Evolutionary conservation across 106 monocot genomes (phyloP).

Genomic region (Phalaenopsis equestris): DNA sequence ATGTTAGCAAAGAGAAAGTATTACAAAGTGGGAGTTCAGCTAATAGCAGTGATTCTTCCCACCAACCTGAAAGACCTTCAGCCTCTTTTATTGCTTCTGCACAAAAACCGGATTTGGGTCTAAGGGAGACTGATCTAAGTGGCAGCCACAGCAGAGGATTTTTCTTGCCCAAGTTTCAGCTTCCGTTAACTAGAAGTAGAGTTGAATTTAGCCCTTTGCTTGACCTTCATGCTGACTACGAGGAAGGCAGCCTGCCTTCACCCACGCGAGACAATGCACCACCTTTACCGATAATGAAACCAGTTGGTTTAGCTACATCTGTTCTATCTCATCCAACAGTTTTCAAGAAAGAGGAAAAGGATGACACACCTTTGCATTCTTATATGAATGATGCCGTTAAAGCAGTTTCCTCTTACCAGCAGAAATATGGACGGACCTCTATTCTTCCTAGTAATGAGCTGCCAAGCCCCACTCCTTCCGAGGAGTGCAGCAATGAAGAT

Average conservation of each 20-base stretch:
- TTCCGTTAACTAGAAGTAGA: conserved; percentile 16
- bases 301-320: conserved; percentile 21
- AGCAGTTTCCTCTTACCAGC: conserved; percentile 77
- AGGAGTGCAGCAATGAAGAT: conserved; percentile 38
- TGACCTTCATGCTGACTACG: conserved; percentile 83
- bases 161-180: conserved; percentile 32
- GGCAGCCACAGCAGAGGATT: not conserved
- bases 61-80: conserved; percentile 10
- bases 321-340: conserved; percentile 6
- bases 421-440: conserved; percentile 52
- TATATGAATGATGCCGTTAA: conserved; percentile 68
- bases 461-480: conserved; percentile 96
- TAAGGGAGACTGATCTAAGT: conserved; percentile 5
- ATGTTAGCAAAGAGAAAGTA: conserved; percentile 23
- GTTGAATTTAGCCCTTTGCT: conserved; percentile 51
- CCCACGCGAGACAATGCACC: conserved; percentile 55
- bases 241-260: conserved; percentile 86
- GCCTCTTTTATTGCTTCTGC: conserved; percentile 1
- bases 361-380: conserved; percentile 17
- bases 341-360: conserved; percentile 6
- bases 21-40: not conserved
- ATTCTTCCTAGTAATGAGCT: conserved; percentile 40
- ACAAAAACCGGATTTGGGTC: conserved; percentile 5
- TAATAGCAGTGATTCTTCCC: conserved; percentile 5
- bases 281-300: conserved; percentile 28